Percentiles rank a stretch among this genome's conserved stretches.
These are phyloP conservation scores for Sarocladium strictum DNA, from an alignment of 2,329 filamentous ascomycete species.

Conservation along the genomic window DNA sequence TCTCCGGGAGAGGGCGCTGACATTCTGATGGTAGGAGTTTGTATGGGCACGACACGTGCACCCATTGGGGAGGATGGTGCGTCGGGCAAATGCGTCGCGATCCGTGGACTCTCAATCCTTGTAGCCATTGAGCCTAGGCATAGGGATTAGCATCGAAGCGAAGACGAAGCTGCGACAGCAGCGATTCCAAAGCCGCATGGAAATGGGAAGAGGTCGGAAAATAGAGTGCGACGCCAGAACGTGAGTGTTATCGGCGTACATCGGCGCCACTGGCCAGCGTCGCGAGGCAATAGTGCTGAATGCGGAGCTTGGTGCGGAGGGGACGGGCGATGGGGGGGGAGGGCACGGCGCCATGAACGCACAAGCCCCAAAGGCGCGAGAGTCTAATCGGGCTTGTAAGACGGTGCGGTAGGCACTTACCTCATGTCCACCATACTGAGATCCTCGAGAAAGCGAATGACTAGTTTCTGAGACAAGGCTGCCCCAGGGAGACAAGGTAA, in stretches of 20 bases:
- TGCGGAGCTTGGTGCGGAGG: background rate
- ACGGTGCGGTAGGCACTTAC: slow-evolving; percentile 1
- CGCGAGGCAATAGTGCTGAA: slow-evolving; percentile 8
- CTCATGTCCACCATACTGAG: slow-evolving; percentile 7
- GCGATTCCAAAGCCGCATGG: background rate
- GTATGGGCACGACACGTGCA: slow-evolving; percentile 51
- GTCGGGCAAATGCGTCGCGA: slow-evolving; percentile 36
- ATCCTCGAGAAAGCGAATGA: background rate
- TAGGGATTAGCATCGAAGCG: background rate
- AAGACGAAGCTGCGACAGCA: background rate
- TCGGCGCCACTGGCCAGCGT: slow-evolving; percentile 7
- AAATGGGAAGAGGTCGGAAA: background rate
- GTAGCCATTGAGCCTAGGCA: slow-evolving; percentile 36
- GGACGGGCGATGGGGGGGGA: background rate
- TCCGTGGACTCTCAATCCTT: slow-evolving; percentile 44
- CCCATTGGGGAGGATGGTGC: slow-evolving; percentile 29
- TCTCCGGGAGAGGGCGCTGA: slow-evolving; percentile 52
- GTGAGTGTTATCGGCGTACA: slow-evolving; percentile 5
- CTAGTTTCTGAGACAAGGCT: slow-evolving; percentile 1
- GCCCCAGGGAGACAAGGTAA: background rate
- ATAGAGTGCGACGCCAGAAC: background rate
- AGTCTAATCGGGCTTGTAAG: slow-evolving; percentile 5
- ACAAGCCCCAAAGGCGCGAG: slow-evolving; percentile 4
- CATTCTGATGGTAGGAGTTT: slow-evolving; percentile 51
- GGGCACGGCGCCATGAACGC: background rate